Evolutionary conservation across 2,329 filamentous ascomycete genomes (phyloP), one percentile per base, ranked within the genome.

Genomic region (Penicillium sp.): DNA sequence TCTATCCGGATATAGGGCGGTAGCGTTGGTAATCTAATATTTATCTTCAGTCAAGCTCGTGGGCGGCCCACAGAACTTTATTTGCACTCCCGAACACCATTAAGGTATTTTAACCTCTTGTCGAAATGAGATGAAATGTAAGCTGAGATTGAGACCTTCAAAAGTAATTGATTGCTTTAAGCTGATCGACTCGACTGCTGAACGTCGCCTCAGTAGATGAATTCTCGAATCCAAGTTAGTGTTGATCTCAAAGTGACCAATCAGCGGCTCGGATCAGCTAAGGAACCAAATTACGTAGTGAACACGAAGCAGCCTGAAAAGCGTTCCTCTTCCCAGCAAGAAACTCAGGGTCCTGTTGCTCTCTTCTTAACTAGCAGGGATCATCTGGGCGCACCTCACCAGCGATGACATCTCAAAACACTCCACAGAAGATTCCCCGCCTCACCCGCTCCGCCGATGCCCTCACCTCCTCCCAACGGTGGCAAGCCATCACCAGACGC

Each of bases 401-500:
- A 53, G 37, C 45, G 25, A 59, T 66, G 61, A 19, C 19, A n/a
- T 51, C 52, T 40, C 57, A 55, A 10, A 33, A 52, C 10, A 26
- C 58, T 7, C 64, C 66, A 25, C 68, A 65, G 51, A 60, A 63
- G 57, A 69, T 74, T 14, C 65, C 71, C n/a, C 69, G 67, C 25
- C 66, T 71, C 28, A 52, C 42, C 52, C 51, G 45, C 52, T 45
- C 58, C 4, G 58, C 51, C 60, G 54, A 64, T 52, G 13, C 63
- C 33, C 53, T 69, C 54, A 62, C 60, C 77, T 65, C 72, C 51
- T 55, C 75, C 51, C 64, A 71, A 51, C 74, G 79, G 61, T 79
- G 79, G 79, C 71, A 73, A 66, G 82, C 82, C 59, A 74, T 84
- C 46, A 73, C 76, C 51, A 75, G 71, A 57, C 79, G 82, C 52